These are phyloP conservation scores for Trichoderma citrinoviride DNA, from an alignment of 2,329 filamentous ascomycete species.

Conservation along the genomic window DNA sequence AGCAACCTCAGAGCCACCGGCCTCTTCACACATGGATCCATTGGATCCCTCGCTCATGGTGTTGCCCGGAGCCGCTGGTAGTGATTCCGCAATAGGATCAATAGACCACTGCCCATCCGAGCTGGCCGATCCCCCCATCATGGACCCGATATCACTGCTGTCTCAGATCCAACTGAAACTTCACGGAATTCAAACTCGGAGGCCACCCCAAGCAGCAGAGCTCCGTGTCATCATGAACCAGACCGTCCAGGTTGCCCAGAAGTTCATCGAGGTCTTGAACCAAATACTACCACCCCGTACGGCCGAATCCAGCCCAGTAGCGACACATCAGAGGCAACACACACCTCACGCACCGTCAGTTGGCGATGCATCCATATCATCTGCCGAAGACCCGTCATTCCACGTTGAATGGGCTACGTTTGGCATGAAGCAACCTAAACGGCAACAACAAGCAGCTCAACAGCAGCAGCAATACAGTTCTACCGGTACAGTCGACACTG, in stretches of 20 bases:
- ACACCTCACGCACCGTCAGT: not conserved
- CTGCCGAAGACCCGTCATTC: not conserved
- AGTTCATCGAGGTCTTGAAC: constrained; percentile 3
- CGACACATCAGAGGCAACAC: not conserved
- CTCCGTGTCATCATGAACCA: not conserved
- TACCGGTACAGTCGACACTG: not conserved
- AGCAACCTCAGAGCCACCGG: not conserved
- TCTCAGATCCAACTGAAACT: constrained; percentile 1
- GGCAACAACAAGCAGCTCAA: not conserved
- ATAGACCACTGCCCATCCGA: not conserved
- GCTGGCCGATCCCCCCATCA: not conserved
- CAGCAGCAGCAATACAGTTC: not conserved
- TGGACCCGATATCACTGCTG: not conserved
- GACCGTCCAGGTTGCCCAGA: not conserved
- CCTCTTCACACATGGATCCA: not conserved
- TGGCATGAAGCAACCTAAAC: not conserved
- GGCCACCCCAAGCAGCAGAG: not conserved
- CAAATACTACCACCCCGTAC: not conserved
- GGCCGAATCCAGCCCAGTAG: not conserved
- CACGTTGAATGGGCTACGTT: not conserved
- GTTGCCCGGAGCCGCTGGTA: not conserved
- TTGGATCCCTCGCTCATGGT: not conserved
- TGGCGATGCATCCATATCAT: not conserved
- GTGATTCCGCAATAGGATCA: not conserved
- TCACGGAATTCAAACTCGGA: not conserved